Evolutionary conservation across 495 filamentous ascomycete genomes (phyloP).

Genomic region (Neurospora africana): DNA sequence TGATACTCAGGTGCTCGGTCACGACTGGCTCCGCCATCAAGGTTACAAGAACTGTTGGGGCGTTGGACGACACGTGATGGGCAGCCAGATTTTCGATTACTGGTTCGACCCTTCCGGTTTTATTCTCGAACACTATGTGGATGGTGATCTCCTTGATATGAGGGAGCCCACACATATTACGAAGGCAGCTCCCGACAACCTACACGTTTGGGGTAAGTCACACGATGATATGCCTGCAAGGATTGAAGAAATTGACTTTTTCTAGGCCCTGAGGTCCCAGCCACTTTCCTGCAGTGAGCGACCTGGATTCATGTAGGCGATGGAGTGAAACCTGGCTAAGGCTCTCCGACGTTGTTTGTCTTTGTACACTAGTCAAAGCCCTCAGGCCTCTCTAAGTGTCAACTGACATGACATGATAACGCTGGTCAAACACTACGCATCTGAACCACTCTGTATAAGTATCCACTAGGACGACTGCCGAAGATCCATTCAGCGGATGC

Average conservation of each 20-base stretch:
- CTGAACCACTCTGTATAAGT: neutral
- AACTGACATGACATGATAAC: neutral
- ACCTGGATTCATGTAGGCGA: neutral
- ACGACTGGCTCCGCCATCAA: constrained; percentile 56
- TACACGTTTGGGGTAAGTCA: constrained; percentile 40
- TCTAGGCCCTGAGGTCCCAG: constrained; percentile 8
- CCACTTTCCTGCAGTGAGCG: constrained; percentile 6
- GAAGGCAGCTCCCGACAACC: constrained; percentile 31
- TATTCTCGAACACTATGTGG: constrained; percentile 57
- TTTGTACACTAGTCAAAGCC: neutral
- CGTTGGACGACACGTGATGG: constrained; percentile 57
- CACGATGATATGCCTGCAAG: neutral
- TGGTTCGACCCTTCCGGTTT: constrained; percentile 56
- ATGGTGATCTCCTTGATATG: constrained; percentile 58
- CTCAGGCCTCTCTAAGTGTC: neutral
- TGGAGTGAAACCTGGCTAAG: neutral
- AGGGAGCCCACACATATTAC: constrained; percentile 40
- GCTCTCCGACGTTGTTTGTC: neutral
- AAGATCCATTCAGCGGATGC: neutral
- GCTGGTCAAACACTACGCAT: neutral
- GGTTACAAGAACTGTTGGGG: constrained; percentile 64
- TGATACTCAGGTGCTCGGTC: constrained; percentile 63
- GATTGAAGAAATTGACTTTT: neutral
- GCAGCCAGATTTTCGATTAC: constrained; percentile 61
- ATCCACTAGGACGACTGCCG: neutral